A percentile compares a stretch with the other conserved stretches of the same genome.
phyloP scores from a whole-genome alignment of 1,284 basidiomycete species.

The Stereum hirsutum region DNA sequence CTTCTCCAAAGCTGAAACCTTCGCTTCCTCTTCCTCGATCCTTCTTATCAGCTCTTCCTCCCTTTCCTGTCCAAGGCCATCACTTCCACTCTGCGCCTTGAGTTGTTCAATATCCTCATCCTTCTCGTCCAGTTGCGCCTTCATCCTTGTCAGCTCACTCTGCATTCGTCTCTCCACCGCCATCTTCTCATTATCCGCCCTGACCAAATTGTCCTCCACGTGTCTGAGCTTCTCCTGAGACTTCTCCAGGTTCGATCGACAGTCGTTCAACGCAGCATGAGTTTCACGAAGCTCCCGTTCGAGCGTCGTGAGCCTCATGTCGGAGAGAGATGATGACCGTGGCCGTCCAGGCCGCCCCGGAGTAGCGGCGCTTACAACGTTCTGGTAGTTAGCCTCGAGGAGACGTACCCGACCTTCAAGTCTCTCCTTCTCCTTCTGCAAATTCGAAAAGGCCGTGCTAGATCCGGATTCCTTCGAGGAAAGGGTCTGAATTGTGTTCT shows the following conservation, averaged over 20 bases:
- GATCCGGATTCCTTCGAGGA: slow-evolving; percentile 43
- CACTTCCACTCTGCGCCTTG: slow-evolving; percentile 23
- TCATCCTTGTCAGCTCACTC: slow-evolving; percentile 36
- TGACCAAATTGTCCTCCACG: slow-evolving; percentile 37
- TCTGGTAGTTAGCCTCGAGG: slow-evolving; percentile 37
- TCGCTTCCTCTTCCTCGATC: slow-evolving; percentile 59
- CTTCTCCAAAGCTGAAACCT: slow-evolving; percentile 41
- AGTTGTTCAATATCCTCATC: slow-evolving; percentile 11
- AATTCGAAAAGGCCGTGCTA: slow-evolving; percentile 29
- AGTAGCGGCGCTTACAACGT: slow-evolving; percentile 19
- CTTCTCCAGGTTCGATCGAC: slow-evolving; percentile 31
- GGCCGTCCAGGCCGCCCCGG: slow-evolving; percentile 20
- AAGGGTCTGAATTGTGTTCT: slow-evolving; percentile 46
- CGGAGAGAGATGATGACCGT: slow-evolving; percentile 41
- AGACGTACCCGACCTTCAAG: slow-evolving; percentile 36
- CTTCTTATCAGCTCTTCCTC: slow-evolving; percentile 49
- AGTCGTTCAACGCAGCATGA: slow-evolving; percentile 30
- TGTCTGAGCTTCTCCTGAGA: slow-evolving; percentile 37
- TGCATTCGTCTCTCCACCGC: slow-evolving; percentile 38
- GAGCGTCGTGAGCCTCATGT: slow-evolving; percentile 34
- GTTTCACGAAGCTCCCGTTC: slow-evolving; percentile 46
- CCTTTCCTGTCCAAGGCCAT: slow-evolving; percentile 23
- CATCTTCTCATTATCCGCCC: slow-evolving; percentile 49
- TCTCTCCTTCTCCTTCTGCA: slow-evolving; percentile 20
- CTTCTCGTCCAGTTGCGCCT: slow-evolving; percentile 32